A percentile compares a stretch with the other conserved stretches of the same genome.
These are phyloP conservation scores for Beauveria sp. DNA, from an alignment of 2,329 filamentous ascomycete species.

Conservation along the genomic window DNA sequence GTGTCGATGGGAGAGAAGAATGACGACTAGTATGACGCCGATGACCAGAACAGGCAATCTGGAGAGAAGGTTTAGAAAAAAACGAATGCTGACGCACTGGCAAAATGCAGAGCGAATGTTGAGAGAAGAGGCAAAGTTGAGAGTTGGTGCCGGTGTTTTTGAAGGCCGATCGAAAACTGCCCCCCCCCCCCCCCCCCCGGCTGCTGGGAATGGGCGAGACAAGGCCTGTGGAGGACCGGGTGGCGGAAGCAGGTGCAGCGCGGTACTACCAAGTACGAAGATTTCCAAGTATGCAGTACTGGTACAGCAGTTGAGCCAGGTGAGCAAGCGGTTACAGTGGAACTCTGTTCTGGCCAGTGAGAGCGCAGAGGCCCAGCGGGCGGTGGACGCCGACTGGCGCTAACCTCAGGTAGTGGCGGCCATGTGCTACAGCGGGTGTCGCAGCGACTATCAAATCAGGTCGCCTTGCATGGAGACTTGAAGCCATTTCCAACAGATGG, in stretches of 20 bases:
- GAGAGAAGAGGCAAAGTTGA: constrained; percentile 5
- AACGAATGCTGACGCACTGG: not conserved
- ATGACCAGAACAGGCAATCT: not conserved
- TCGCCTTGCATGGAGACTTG: not conserved
- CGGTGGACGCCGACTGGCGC: too few relatives aligned
- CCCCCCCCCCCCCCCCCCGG: not conserved
- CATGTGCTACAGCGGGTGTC: too few relatives aligned
- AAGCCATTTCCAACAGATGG: not conserved
- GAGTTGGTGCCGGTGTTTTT: constrained; percentile 2
- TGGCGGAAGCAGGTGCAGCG: not conserved
- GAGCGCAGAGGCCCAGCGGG: too few relatives aligned
- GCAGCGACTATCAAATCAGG: not conserved
- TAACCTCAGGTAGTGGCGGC: too few relatives aligned
- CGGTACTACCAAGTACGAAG: too few relatives aligned
- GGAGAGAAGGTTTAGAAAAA: not conserved
- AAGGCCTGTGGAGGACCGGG: not conserved
- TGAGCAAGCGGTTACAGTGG: too few relatives aligned
- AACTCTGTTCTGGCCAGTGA: too few relatives aligned
- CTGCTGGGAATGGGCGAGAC: not conserved
- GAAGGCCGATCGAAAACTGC: constrained; percentile 6
- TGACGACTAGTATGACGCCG: not conserved
- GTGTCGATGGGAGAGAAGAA: not conserved
- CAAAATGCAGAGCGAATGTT: constrained; percentile 7
- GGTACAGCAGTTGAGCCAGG: not conserved
- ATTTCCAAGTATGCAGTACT: not conserved